Evolutionary conservation across 768 basidiomycete species (phyloP), one percentile per base, ranked within the genome.

Genomic region (Psilocybe cubensis): DNA sequence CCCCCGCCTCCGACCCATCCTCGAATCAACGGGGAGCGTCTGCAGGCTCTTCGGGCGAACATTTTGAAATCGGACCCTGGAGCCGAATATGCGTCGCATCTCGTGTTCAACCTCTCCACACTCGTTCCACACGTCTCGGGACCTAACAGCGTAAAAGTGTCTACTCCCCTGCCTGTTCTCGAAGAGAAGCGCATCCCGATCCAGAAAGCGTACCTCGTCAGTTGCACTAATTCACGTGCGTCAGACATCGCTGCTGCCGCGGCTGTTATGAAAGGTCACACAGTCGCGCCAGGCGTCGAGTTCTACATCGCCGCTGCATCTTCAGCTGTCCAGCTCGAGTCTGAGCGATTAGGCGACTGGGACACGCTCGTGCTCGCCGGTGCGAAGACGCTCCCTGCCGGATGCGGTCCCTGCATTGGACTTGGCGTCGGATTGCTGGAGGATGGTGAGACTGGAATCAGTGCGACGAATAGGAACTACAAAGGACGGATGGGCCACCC

Each of bases 401-500:
- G 97, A 0, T 99, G 97, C 68, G 97, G 97, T 0, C 97, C 97
- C 2, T 99, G 97, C 71, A 99, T 99, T 61, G 97, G 97, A 20
- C 83, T 99, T 4, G 97, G 97, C 1, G 88, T 86, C 0, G 97
- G 97, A 10, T 74, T 98, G 52, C 76, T 99, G 31, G 90, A 98
- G 70, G 96, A 98, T 62, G 97, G 96, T 1, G 84, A 99, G 72
- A 89, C 88, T 1, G 96, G 97, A 1, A 98, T 99, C 69, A 96
- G 94, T 61, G 97, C 97, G 3, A 98, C 96, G 6, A 99, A 99
- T 74, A 81, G 97, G 74, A 99, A 99, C 69, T 99, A 98, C 78
- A 98, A 99, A 78, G 97, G 97, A 3, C 83, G 97, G 3, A 99
- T 99, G 97, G 97, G 97, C 0, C 86, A 89, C 61, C 96, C 97